Evolutionary conservation across 2,329 filamentous ascomycete species (phyloP).

Genomic region (Alternaria sp.): DNA sequence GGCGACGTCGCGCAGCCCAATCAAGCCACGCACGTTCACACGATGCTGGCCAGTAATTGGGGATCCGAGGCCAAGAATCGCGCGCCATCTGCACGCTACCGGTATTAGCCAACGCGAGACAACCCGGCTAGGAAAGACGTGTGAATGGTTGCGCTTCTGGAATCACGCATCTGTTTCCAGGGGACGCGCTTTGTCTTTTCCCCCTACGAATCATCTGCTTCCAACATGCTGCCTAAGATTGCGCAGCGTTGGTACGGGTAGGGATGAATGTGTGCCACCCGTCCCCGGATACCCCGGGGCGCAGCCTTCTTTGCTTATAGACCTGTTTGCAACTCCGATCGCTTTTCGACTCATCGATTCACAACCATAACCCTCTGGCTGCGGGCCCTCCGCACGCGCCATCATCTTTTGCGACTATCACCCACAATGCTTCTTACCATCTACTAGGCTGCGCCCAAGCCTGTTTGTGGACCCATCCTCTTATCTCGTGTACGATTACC

Average conservation of each 20-base stretch:
- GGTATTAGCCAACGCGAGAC: conserved; percentile 16
- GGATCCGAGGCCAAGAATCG: conserved; percentile 16
- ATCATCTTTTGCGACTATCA: conserved; percentile 7
- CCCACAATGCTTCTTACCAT: conserved; percentile 22
- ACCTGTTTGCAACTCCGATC: conserved; percentile 22
- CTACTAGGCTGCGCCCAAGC: conserved; percentile 19
- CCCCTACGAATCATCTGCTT: conserved; percentile 27
- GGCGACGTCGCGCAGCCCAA: conserved; percentile 20
- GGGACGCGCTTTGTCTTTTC: conserved; percentile 10
- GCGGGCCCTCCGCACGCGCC: conserved; percentile 27
- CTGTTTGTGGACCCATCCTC: conserved; percentile 12
- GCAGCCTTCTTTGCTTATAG: conserved; percentile 26
- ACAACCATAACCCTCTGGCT: conserved; percentile 20
- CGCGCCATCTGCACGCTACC: conserved; percentile 10
- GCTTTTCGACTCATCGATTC: conserved; percentile 17
- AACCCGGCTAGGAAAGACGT: conserved; percentile 24
- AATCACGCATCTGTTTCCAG: conserved; percentile 9
- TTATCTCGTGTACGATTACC: conserved; percentile 25
- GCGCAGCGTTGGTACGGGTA: conserved; percentile 6
- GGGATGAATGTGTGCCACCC: conserved; percentile 26
- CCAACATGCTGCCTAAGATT: conserved; percentile 19
- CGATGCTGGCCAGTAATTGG: conserved; percentile 21
- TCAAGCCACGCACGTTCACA: conserved; percentile 27
- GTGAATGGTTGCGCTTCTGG: conserved; percentile 23
- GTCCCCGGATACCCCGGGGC: conserved; percentile 15